Conservation (phyloP, 2,329 filamentous ascomycete species). For the Byssothecium circinans region DNA sequence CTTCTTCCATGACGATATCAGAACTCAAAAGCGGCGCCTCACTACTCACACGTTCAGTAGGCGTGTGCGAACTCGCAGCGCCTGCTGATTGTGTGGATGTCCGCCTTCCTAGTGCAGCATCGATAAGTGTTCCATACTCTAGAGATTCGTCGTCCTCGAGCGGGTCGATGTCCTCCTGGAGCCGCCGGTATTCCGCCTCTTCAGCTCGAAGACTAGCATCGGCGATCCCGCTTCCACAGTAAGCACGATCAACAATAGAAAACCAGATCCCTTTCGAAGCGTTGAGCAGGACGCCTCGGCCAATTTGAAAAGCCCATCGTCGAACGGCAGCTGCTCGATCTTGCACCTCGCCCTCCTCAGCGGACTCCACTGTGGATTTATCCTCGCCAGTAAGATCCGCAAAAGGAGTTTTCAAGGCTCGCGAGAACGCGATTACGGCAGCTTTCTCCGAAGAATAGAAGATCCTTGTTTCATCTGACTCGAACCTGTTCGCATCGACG, state of each 20-base stretch:
- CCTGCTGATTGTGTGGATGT: slow-evolving; percentile 10
- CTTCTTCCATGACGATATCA: slow-evolving; percentile 25
- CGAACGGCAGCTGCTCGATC: slow-evolving; percentile 47
- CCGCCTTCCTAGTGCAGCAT: slow-evolving; percentile 16
- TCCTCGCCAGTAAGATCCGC: slow-evolving; percentile 51
- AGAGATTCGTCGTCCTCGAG: slow-evolving; percentile 50
- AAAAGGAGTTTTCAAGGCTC: slow-evolving; percentile 56
- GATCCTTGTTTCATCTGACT: slow-evolving; percentile 55
- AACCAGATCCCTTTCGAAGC: slow-evolving; percentile 59
- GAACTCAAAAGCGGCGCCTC: slow-evolving; percentile 1
- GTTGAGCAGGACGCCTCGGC: slow-evolving; percentile 61
- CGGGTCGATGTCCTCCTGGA: slow-evolving; percentile 53
- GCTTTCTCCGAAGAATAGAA: slow-evolving; percentile 57
- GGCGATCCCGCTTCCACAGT: slow-evolving; percentile 59
- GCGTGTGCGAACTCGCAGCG: slow-evolving; percentile 6
- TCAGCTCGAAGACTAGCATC: slow-evolving; percentile 43
- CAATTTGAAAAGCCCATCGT: slow-evolving; percentile 64
- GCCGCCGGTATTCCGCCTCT: slow-evolving; percentile 43
- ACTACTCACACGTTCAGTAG: slow-evolving; percentile 1
- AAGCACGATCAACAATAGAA: slow-evolving; percentile 60
- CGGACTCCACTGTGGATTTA: slow-evolving; percentile 25
- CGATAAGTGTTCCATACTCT: slow-evolving; percentile 32
- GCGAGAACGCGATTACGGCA: slow-evolving; percentile 60
- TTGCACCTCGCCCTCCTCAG: slow-evolving; percentile 40
- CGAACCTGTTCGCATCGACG: slow-evolving; percentile 61